Base-by-base conservation (phyloP, 176 grass and related monocot genomes). In the Zizania latifolia region DNA sequence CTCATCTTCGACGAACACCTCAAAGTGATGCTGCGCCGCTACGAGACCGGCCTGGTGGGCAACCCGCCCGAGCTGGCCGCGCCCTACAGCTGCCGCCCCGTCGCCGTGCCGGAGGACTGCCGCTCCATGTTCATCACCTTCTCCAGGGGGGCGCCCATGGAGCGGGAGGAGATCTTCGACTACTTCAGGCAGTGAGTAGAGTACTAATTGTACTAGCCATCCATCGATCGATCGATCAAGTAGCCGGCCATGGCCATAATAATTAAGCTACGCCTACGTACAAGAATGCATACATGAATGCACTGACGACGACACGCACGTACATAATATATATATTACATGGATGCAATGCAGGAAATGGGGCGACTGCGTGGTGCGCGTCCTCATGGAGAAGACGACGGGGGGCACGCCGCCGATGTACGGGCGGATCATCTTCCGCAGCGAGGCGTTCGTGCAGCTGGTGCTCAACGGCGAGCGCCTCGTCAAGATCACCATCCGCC, bases 51-150 rank as follows among this genome's bases (percentile, higher is more conserved):
- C 0, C 31, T 61, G 6, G 16, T 64, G 2, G 17, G 27, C 3
- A 73, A 30, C 54, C 54, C 23, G 1, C 59, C 23, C 0, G 82
- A 71, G 66, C 71, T 90, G 26, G 62, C 67, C 1, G 37, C 9
- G 26, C 16, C 59, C 0, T 92, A 48, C 27, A 3, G 6, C 38
- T 1, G 6, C 8, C 16, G 5, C 0, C 28, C 9, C 5, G 13
- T 28, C 6, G 34, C 21, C 0, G 62, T 83, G 38, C 15, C 72
- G 0, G 89, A 83, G 75, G 86, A 92, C 85, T 59, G 13, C 43
- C 71, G 89, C 17, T 85, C 89, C 17, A 87, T 92, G 84, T 89
- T 96, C 74, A 55, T 89, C 10, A 92, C 89, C 27, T 89, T 92
- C 58, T 83, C 86, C 0, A 65, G 30, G 33, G 86, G 86, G 6